Conservation (phyloP, 2,329 filamentous ascomycete genomes). For the Bipolaris cookei region DNA sequence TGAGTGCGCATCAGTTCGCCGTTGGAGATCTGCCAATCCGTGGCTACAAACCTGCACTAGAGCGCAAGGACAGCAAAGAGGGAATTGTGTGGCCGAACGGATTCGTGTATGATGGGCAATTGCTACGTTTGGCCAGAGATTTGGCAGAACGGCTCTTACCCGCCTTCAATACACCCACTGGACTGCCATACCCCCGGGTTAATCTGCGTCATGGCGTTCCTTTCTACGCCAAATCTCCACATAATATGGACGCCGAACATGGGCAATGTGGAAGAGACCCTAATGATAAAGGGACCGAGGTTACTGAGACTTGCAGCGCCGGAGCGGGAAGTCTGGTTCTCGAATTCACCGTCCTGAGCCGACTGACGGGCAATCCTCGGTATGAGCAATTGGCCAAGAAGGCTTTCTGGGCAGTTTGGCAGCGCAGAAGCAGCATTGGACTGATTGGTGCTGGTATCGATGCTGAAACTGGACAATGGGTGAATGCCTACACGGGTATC, state of each 20-base stretch:
- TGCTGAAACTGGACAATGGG: conserved; percentile 88
- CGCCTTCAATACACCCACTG: conserved; percentile 89
- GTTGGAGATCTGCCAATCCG: conserved; percentile 86
- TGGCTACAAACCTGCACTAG: conserved; percentile 67
- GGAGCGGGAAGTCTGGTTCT: conserved; percentile 94
- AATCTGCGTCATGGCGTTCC: conserved; percentile 90
- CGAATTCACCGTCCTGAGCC: conserved; percentile 89
- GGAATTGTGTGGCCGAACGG: conserved; percentile 75
- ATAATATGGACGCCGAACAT: conserved; percentile 65
- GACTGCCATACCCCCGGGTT: conserved; percentile 91
- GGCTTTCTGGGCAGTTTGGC: conserved; percentile 98
- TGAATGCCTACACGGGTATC: conserved; percentile 87
- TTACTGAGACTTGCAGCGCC: conserved; percentile 95
- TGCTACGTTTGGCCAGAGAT: conserved; percentile 87
- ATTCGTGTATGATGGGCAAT: conserved; percentile 85
- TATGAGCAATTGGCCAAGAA: conserved; percentile 90
- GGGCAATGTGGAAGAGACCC: conserved; percentile 56
- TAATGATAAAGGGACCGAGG: conserved; percentile 64
- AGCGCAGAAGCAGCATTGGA: conserved; percentile 80
- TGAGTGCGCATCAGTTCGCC: conserved; percentile 94
- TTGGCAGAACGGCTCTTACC: conserved; percentile 83
- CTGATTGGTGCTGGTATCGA: conserved; percentile 92
- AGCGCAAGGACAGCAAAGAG: conserved; percentile 41
- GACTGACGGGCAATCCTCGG: conserved; percentile 82
- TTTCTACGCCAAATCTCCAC: conserved; percentile 85